Evolutionary conservation across 495 filamentous ascomycete genomes (phyloP).

Genomic region (Neurospora sublineolata): DNA sequence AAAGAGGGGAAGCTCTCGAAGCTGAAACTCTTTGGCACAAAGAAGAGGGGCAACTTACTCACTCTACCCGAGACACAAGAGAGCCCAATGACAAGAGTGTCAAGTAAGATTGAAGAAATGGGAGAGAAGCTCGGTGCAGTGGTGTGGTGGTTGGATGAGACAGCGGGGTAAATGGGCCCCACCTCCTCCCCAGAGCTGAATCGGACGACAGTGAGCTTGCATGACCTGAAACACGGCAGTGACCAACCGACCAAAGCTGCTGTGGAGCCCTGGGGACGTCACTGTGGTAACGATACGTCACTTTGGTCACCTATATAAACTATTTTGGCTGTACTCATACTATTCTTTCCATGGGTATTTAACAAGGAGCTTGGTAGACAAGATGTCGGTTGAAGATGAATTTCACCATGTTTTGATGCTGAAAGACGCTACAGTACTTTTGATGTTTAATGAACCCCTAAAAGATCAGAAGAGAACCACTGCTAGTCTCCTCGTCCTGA

Average conservation of each 20-base stretch:
- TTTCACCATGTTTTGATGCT: not conserved
- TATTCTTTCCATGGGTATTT: not conserved
- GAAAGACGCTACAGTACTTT: not conserved
- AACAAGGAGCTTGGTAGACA: not conserved
- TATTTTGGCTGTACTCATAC: not conserved
- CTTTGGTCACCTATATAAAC: not conserved
- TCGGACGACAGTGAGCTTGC: not conserved
- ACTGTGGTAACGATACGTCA: not conserved
- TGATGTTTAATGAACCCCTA: not conserved
- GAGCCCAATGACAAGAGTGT: not conserved
- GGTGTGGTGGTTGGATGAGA: not conserved
- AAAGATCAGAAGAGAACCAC: not conserved
- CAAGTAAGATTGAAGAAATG: not conserved
- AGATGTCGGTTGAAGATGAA: not conserved
- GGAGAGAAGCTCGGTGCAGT: not conserved
- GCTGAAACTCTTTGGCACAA: not conserved
- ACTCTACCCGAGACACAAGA: not conserved
- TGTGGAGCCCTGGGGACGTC: not conserved
- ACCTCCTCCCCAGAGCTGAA: not conserved
- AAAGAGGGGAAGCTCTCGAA: not conserved
- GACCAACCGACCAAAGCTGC: not conserved
- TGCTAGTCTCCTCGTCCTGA: not conserved
- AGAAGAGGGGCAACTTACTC: not conserved
- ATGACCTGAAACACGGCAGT: not conserved
- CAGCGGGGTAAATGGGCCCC: not conserved